Evolutionary conservation across 371 early-diverging fungal genomes (phyloP), one percentile per base, ranked within the genome.

Genomic region (Syncephalis fuscata): DNA sequence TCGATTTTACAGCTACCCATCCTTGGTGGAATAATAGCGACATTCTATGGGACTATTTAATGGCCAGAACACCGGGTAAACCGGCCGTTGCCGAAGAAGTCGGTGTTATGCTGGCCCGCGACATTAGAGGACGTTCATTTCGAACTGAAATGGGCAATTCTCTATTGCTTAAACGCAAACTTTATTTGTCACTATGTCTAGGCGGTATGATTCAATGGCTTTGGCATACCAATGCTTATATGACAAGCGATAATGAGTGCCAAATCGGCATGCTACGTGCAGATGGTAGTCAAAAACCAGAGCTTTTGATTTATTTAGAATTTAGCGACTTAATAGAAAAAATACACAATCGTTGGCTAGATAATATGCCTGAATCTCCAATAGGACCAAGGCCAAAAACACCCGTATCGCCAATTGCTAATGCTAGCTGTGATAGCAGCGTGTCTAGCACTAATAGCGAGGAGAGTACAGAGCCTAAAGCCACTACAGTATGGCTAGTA

Each of bases 141-240:
- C 32, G 36, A 2, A 27, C n/a, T 15, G 27, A 47, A n/a, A 7
- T 32, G 32, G 11, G 11, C 32, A 32, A 32, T 16, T 16, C 17
- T 14, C 14, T 7, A n/a, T 24, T 45, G 20, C 45, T 45, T 22
- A 26, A 45, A 15, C 45, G 45, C 21, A 47, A 47, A 17, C 47
- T 47, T 4, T 47, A 36, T 17, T 15, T 47, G 17, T 24, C 32
- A 11, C 20, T 47, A 36, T 19, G 19, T 14, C 11, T 15, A 3
- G 47, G 36, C 23, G 47, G 47, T 2, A 19, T 47, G n/a, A 25
- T 47, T 5, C 32, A 47, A 19, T 47, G 47, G 47, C 36, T 47
- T 3, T 36, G 25, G 47, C 20, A 27, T 36, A 24, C 25, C 2
- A 47, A 47, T 20, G 32, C 19, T 3, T 36, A 47, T 20, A 47